Base-by-base conservation (phyloP, 176 grass and related monocot species). In the Hyparrhenia diplandra region DNA sequence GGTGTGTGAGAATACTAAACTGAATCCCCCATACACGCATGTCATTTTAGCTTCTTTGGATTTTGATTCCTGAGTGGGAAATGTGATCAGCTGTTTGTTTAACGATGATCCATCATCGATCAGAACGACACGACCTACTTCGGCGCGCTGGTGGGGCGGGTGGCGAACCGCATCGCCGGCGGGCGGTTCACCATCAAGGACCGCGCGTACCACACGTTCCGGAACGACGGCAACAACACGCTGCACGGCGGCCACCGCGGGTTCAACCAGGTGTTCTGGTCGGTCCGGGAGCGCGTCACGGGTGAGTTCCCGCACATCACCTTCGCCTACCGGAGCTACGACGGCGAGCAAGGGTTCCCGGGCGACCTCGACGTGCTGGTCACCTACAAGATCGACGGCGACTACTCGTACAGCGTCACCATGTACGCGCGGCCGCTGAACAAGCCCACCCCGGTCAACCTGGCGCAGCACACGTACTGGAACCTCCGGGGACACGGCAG, bases 201-300 rank as follows among this genome's bases (percentile, higher is more conserved):
- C 18, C 91, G 5, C 0, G 0, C 74, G 0, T 94, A 93, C 74
- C 90, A 83, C 83, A 84, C 93, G 2, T 89, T 75, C 81, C 45
- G 8, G 29, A 98, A 98, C 70, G 83, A 92, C 42, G 95, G 92
- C 63, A 89, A 94, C 41, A 92, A 85, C 80, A 85, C 90, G 29
- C 92, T 94, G 23, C 92, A 98, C 42, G 95, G 95, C 82, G 95
- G 95, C 7, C 92, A 93, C 69, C 93, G 88, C 80, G 95, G 92
- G n/a, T 98, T 91, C 78, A 91, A 74, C 81, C 88, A 81, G 62
- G 95, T 98, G 21, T 89, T 94, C 84, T 98, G 95, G 90, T 37
- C 77, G 0, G 92, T 95, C 0, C 85, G 84, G 47, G 95, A 95
- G 79, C 84, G 77, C 52, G 92, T 80, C 6, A 71, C 82, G 4